Evolutionary conservation across 352 stramenopile species (phyloP), one percentile per base, ranked within the genome.

Genomic region (Plasmopara viticola): DNA sequence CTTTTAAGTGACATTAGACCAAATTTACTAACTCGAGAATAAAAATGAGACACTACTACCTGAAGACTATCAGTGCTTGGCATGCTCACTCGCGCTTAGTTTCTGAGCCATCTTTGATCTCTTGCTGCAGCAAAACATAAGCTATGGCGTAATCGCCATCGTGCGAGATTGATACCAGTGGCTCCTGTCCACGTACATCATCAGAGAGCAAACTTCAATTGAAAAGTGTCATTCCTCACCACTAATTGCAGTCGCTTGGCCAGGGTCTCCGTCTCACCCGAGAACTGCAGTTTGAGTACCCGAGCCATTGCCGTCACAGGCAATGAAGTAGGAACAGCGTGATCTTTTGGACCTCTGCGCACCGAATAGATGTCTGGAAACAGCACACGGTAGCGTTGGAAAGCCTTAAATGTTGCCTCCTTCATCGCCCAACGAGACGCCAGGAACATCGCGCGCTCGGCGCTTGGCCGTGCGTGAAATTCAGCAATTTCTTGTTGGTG

Each of bases 361-460:
- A 53, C 49, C 41, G 78, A 33, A 35, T 66, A 48, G 31, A 94
- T 84, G 50, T 94, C 84, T 4, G 80, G 80, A 54, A 94, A 94
- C 20, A 75, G 67, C 44, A 94, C 70, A 28, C 84, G 80, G 46
- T 86, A 89, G 12, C 67, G 60, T 51, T 86, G 77, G 53, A 94
- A 94, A 4, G 84, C 84, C 53, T 94, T 94, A 63, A 80, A 89
- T 13, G 78, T 77, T 15, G 84, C 84, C 56, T 94, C 84, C 47
- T 94, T 94, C 17, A 84, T 66, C 6, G 84, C 84, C 84, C 84
- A 94, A 40, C 83, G 77, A 39, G 81, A 90, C 0, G 84, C 84
- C 28, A 94, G 68, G 49, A 80, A 94, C 13, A 62, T 65, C 20
- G 70, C 55, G 34, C 68, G 72, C 20, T 77, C 61, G 7, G 46